Base-by-base conservation (phyloP, 768 basidiomycete genomes). In the Amanita molliuscula region DNA sequence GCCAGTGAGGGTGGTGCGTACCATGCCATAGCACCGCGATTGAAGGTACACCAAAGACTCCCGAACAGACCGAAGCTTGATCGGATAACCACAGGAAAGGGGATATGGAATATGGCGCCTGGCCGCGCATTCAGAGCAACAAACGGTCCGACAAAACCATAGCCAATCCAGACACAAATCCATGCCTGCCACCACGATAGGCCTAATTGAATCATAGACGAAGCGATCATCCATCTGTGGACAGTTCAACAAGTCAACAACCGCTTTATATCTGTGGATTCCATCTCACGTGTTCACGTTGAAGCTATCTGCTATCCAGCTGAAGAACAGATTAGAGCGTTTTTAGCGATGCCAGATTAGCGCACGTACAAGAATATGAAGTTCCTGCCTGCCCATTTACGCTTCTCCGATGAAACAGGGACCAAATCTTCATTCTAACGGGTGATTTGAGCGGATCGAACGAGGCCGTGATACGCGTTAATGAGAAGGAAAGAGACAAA, bases 101-200 rank as follows among this genome's bases (percentile, higher is more conserved):
- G 85, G 60, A 87, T 65, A 59, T 90, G 86, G 59, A 82, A 82
- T 10, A 84, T 69, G 2, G 86, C 87, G 43, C 87, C 86, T 4
- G 83, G 84, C 23, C 83, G 76, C 21, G 84, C 88, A 59, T 89
- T 91, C 55, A 85, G 62, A 21, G 81, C 81, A 52, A 91, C 74
- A 66, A 93, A 83, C 0, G 79, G 79, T 1, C 83, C 79, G 18
- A 77, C 77, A 50, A 79, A 53, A 1, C 60, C 76, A 61, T 71
- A 84, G 41, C 71, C 80, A 31, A 84, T 55, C 82, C 81, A 85
- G 10, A 84, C 82, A 52, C 82, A 88, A 47, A 90, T 72, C 84
- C 88, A 86, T 13, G 88, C 81, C 61, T 88, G 83, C 85, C 84
- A 89, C 85, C 84, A 88, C 0, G 81, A 81, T 26, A 88, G 72